Percentiles rank a stretch among this genome's conserved stretches.
phyloP scores from a whole-genome alignment of 768 basidiomycete species.

The Mycena venus region DNA sequence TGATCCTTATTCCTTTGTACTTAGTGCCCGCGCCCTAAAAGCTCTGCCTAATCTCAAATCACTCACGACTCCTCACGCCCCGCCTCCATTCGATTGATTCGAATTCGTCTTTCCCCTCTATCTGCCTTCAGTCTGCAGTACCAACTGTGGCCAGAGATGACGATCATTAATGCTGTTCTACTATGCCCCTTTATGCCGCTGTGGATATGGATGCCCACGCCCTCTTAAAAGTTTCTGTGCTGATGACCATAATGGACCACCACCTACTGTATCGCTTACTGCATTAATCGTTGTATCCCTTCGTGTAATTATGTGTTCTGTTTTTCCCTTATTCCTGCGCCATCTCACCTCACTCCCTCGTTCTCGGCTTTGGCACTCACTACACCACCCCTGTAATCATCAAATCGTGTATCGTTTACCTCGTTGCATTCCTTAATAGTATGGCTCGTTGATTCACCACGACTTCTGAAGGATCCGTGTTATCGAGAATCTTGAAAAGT shows the following conservation, averaged over 20 bases:
- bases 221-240: too few species aligned
- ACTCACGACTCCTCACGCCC: slow-evolving; percentile 6
- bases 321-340: too few species aligned
- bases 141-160: not conserved
- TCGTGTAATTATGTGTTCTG: too few species aligned
- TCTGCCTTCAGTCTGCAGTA: too few species aligned
- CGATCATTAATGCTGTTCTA: not conserved
- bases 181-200: not conserved
- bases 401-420: too few species aligned
- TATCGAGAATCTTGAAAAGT: too few species aligned
- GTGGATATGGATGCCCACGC: slow-evolving; percentile 13
- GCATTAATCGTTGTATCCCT: not conserved
- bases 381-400: too few species aligned
- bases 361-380: too few species aligned
- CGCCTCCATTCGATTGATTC: slow-evolving; percentile 29
- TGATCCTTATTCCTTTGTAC: not conserved
- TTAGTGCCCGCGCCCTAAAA: not conserved
- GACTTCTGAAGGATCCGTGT: too few species aligned
- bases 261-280: not conserved
- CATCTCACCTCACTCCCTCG: too few species aligned
- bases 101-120: slow-evolving; percentile 11
- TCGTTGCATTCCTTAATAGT: too few species aligned
- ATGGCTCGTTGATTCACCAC: too few species aligned
- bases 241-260: not conserved
- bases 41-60: not conserved